phyloP scores from a whole-genome alignment of 768 basidiomycete species.

The Holtermannia corniformis region DNA sequence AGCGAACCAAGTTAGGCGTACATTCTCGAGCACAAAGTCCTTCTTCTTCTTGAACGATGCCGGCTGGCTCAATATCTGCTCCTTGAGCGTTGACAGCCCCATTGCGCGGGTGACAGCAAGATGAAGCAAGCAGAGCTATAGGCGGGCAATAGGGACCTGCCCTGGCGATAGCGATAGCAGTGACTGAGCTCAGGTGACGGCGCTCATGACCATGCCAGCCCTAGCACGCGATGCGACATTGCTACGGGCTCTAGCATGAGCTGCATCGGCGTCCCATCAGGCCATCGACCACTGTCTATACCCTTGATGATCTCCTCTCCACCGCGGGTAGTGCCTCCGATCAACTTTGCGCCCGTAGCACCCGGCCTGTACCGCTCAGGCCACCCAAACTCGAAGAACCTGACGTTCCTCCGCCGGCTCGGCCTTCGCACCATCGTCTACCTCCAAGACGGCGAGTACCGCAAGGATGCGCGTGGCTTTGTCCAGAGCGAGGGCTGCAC shows the following conservation, averaged over 20 bases:
- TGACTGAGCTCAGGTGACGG: too few relatives aligned
- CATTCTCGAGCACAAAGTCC: constrained; percentile 37
- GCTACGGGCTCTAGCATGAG: too few relatives aligned
- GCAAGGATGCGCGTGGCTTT: constrained; percentile 27
- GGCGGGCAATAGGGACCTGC: too few relatives aligned
- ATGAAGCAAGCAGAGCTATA: not conserved
- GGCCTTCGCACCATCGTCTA: constrained; percentile 37
- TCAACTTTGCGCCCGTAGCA: constrained; percentile 33
- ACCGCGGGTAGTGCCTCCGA: constrained; percentile 32
- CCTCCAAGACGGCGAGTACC: constrained; percentile 27
- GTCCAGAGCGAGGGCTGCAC: constrained; percentile 10
- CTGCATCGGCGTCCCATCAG: not conserved
- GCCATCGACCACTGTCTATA: not conserved
- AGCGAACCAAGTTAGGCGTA: constrained; percentile 35
- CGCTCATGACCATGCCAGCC: too few relatives aligned
- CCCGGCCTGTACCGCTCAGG: constrained; percentile 36
- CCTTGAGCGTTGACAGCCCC: constrained; percentile 24
- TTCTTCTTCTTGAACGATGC: constrained; percentile 81
- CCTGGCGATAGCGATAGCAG: not conserved
- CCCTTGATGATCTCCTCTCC: too few relatives aligned
- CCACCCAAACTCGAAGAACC: constrained; percentile 39
- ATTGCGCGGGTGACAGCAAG: constrained; percentile 3
- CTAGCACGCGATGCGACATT: too few relatives aligned
- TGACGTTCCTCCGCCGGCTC: constrained; percentile 30
- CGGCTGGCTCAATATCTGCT: constrained; percentile 63